A percentile compares a stretch with the other conserved stretches of the same genome.
Evolutionary conservation across 371 early-diverging fungal species (phyloP).

Genomic region (Dinochytrium kinnereticum): DNA sequence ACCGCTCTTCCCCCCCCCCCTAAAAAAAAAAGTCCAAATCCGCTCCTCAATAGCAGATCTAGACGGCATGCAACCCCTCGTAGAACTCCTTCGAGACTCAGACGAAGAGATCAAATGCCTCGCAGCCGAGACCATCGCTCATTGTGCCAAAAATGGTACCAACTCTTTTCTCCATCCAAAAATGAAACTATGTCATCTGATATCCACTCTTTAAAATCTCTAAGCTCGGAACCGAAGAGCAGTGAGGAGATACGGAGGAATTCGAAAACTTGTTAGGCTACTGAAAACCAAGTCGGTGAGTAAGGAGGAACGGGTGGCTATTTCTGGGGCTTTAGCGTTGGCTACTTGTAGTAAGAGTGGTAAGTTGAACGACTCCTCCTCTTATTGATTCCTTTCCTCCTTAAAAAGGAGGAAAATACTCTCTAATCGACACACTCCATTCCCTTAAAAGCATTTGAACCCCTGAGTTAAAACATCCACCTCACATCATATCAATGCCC

Average conservation of each 20-base stretch:
- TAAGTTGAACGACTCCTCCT: constrained; percentile 30
- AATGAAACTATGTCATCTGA: too few relatives aligned
- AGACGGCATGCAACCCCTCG: constrained; percentile 62
- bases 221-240: constrained; percentile 56
- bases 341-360: constrained; percentile 60
- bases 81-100: constrained; percentile 56
- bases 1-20: too few relatives aligned
- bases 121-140: constrained; percentile 64
- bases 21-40: constrained; percentile 60
- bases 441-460: too few relatives aligned
- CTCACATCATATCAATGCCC: too few relatives aligned
- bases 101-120: constrained; percentile 60
- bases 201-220: not conserved
- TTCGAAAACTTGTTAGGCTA: constrained; percentile 57
- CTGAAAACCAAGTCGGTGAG: constrained; percentile 54
- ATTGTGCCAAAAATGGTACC: constrained; percentile 62
- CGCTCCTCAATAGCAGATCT: constrained; percentile 57
- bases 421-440: too few relatives aligned
- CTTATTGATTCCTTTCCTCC: not conserved
- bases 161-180: constrained; percentile 11
- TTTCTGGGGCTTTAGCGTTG: constrained; percentile 61
- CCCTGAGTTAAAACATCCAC: not conserved
- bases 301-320: constrained; percentile 57
- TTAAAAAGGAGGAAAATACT: too few relatives aligned
- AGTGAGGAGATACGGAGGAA: constrained; percentile 60